Conservation (phyloP, 2,329 filamentous ascomycete genomes). For the Myriangium duriaei region DNA sequence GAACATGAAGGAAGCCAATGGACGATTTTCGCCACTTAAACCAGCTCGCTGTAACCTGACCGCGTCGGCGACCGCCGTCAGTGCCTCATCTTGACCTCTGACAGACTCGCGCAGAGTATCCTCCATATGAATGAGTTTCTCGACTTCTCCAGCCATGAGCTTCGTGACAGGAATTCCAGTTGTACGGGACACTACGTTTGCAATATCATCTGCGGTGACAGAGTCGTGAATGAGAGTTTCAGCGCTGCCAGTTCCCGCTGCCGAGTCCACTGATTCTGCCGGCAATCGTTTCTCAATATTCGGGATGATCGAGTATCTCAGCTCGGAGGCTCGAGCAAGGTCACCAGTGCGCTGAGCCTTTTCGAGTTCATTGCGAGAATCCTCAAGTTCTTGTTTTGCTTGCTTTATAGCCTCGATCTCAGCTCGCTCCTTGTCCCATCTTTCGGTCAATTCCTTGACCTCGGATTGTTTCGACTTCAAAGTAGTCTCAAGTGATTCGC, state of each 20-base stretch:
- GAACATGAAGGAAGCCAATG: slow-evolving; percentile 94
- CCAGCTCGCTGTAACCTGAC: slow-evolving; percentile 90
- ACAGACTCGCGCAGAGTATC: slow-evolving; percentile 72
- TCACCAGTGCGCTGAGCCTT: slow-evolving; percentile 77
- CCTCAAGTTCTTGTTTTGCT: slow-evolving; percentile 78
- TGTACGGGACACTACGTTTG: slow-evolving; percentile 74
- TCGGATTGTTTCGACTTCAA: slow-evolving; percentile 68
- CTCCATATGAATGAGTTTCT: slow-evolving; percentile 94
- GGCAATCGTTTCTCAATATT: slow-evolving; percentile 66
- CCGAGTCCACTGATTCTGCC: slow-evolving; percentile 50
- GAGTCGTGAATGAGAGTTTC: slow-evolving; percentile 75
- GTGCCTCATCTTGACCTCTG: slow-evolving; percentile 85
- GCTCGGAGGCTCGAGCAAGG: slow-evolving; percentile 79
- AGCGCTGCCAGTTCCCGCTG: slow-evolving; percentile 11
- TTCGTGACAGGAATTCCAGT: slow-evolving; percentile 91
- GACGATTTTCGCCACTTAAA: slow-evolving; percentile 79
- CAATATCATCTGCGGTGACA: slow-evolving; percentile 92
- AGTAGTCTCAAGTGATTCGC: slow-evolving; percentile 70
- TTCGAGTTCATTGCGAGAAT: slow-evolving; percentile 72
- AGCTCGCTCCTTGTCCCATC: slow-evolving; percentile 80
- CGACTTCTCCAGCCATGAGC: slow-evolving; percentile 82
- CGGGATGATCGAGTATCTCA: slow-evolving; percentile 81
- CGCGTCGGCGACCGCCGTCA: slow-evolving; percentile 81
- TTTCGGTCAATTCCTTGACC: slow-evolving; percentile 58
- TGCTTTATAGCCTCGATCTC: slow-evolving; percentile 82